phyloP scores from a whole-genome alignment of 208 protist genomes.

The Novymonas esmeraldas region DNA sequence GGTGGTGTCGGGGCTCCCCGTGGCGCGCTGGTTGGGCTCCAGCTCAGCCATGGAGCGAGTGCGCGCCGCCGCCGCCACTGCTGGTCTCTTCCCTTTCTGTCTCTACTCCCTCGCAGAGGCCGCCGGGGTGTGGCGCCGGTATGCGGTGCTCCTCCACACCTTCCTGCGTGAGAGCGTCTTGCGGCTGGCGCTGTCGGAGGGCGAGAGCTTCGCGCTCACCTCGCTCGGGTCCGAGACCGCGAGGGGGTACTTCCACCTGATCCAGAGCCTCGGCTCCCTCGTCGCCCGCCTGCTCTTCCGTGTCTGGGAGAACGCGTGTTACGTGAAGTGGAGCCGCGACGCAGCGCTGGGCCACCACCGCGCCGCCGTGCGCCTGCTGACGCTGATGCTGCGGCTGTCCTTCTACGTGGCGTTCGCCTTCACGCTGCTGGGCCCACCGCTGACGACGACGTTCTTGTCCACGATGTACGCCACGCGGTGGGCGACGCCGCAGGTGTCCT shows the following conservation, averaged over 20 bases:
- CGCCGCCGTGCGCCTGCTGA: slow-evolving; percentile 52
- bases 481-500: slow-evolving; percentile 55
- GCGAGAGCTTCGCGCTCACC: slow-evolving; percentile 86
- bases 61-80: slow-evolving; percentile 29
- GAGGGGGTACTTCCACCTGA: slow-evolving; percentile 87
- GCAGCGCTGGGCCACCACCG: slow-evolving; percentile 32
- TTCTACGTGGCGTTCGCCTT: slow-evolving; percentile 75
- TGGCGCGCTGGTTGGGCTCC: slow-evolving; percentile 32
- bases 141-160: slow-evolving; percentile 40
- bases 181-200: slow-evolving; percentile 86
- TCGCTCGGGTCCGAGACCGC: slow-evolving; percentile 56
- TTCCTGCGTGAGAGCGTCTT: slow-evolving; percentile 87
- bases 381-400: slow-evolving; percentile 75
- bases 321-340: slow-evolving; percentile 78
- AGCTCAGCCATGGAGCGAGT: slow-evolving; percentile 32
- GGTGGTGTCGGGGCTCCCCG: slow-evolving; percentile 31
- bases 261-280: slow-evolving; percentile 88
- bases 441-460: slow-evolving; percentile 59
- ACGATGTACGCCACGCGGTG: slow-evolving; percentile 83
- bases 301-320: slow-evolving; percentile 90
- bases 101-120: slow-evolving; percentile 19
- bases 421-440: slow-evolving; percentile 66
- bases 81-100: slow-evolving; percentile 35
- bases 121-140: slow-evolving; percentile 2
- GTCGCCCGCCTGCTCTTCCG: slow-evolving; percentile 89